Evolutionary conservation across 352 stramenopile species (phyloP), one percentile per base, ranked within the genome.

Genomic region (Thalassiosira ordinaria): DNA sequence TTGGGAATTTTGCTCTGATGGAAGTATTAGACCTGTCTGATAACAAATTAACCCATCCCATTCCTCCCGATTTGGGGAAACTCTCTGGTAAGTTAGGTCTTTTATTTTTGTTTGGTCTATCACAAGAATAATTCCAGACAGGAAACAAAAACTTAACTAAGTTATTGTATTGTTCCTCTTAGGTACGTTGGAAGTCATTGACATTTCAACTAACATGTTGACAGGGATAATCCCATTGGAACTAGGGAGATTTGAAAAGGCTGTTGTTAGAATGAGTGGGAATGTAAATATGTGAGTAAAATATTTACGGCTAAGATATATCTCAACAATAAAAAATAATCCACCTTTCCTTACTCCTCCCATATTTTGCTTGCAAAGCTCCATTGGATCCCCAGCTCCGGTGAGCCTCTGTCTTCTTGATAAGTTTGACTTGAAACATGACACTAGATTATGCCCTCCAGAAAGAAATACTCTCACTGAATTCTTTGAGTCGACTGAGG

Each of bases 101-200:
- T 41, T 41, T 11, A 41, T 41, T 11, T 41, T 41, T 41, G 11
- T 11, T 41, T 41, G 33, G 33, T n/a, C n/a, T n/a, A n/a, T n/a
- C n/a, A n/a, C n/a, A n/a, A n/a, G n/a, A 41, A 41, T 7, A 46
- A 46, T 46, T 29, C 11, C 8, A 39, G 5, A 13, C 26, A 61
- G 26, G 49, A 33, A 33, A 49, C 29, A 16, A n/a, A 79, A 59
- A 7, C 66, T 16, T 65, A 71, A 56, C 24, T 16, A 39, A 31
- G 9, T 51, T 46, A 68, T 56, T 86, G 78, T 41, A 27, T 35
- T 86, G 78, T 71, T 44, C 82, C n/a, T 52, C 33, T 41, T 41
- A 11, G 33, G 5, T 11, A 5, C 5, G 33, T 11, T 41, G 33
- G 11, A 41, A 41, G 5, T 41, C 5, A 11, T 41, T 5, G 33